Conservation (phyloP, 495 filamentous ascomycete species). For the Bacidia rubella region DNA sequence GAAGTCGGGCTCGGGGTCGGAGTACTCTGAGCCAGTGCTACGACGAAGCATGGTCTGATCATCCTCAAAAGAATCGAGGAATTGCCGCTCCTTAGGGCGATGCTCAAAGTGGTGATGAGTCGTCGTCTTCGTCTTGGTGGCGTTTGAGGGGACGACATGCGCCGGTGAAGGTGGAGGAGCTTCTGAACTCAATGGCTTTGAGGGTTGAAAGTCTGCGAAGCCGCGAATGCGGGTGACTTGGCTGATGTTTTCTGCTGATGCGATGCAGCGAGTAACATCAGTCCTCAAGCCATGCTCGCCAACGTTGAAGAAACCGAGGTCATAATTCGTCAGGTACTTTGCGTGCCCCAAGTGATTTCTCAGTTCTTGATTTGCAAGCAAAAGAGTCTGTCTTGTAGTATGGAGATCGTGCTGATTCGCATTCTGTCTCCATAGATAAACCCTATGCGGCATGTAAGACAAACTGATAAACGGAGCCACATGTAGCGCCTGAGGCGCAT, state of each 20-base stretch:
- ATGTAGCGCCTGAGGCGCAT: neutral
- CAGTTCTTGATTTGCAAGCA: slow-evolving; percentile 5
- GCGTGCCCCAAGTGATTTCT: slow-evolving; percentile 4
- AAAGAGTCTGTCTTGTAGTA: slow-evolving; percentile 2
- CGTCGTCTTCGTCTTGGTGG: neutral
- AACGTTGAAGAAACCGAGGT: neutral
- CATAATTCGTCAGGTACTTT: neutral
- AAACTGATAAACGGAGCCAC: neutral
- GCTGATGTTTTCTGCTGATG: neutral
- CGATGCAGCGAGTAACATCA: neutral
- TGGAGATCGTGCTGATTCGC: slow-evolving; percentile 6
- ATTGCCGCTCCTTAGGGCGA: neutral
- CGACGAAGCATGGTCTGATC: slow-evolving; percentile 1
- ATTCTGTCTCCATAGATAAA: slow-evolving; percentile 13
- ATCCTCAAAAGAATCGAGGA: neutral
- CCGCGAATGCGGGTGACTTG: neutral
- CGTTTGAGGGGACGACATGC: neutral
- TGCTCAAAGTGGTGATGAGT: slow-evolving; percentile 1
- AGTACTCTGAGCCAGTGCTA: slow-evolving; percentile 11
- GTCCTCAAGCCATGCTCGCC: neutral
- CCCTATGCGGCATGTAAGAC: slow-evolving; percentile 3
- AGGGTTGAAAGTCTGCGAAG: neutral
- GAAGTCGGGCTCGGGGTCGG: slow-evolving; percentile 15
- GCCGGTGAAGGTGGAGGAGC: neutral
- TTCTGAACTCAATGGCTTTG: neutral